Conservation (phyloP, 345 rosid genomes). For the Theobroma cacao region DNA sequence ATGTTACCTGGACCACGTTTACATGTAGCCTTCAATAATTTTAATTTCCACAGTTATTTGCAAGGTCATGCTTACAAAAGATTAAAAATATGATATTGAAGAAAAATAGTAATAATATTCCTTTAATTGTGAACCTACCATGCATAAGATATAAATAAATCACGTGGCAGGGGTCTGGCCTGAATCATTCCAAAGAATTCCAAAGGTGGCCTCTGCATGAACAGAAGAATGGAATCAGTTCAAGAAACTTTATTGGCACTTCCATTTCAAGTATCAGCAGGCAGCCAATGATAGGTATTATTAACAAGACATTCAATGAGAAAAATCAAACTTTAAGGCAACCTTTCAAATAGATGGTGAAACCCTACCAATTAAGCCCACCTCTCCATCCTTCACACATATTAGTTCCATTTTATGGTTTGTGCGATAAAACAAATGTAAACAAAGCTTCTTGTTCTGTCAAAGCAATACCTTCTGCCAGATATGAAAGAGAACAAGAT, state of each 20-base stretch:
- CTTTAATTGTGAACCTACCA: slow-evolving; percentile 39
- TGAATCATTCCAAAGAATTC: slow-evolving; percentile 93
- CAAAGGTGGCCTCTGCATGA: slow-evolving; percentile 71
- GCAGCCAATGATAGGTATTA: not conserved
- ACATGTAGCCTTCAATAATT: not conserved
- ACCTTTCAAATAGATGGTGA: not conserved
- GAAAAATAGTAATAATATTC: not conserved
- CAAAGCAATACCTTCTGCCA: slow-evolving; percentile 77
- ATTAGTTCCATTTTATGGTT: not conserved
- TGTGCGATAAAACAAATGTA: not conserved
- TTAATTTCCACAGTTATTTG: not conserved
- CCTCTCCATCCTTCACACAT: not conserved
- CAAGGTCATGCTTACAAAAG: not conserved
- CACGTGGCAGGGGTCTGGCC: slow-evolving; percentile 78
- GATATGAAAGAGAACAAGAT: slow-evolving; percentile 92
- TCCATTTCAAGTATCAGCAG: not conserved
- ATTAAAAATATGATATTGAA: slow-evolving; percentile 2
- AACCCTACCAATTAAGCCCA: not conserved
- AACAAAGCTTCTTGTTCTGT: not conserved
- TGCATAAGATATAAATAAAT: slow-evolving; percentile 73
- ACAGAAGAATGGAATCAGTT: slow-evolving; percentile 13
- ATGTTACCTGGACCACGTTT: not conserved
- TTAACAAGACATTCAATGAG: not conserved
- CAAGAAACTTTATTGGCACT: not conserved
- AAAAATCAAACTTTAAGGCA: not conserved